Evolutionary conservation across 139 green algal species (phyloP), one percentile per base, ranked within the genome.

Genomic region (Deuterostichococcus epilithicus): DNA sequence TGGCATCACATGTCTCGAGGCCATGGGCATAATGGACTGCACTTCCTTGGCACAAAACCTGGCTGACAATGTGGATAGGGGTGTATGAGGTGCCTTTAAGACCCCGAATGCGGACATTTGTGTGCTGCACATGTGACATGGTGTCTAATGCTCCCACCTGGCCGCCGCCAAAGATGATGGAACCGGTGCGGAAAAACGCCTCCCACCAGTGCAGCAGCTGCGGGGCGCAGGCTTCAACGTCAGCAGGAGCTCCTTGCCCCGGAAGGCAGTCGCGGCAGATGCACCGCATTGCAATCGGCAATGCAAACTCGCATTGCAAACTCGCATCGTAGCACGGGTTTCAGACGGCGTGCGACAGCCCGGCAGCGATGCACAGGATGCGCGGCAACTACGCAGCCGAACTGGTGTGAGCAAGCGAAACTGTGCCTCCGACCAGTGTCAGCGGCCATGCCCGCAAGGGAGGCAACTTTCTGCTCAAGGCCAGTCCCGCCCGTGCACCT

Each of bases 111-210:
- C 42, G 25, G 30, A 65, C 28, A 35, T 67, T 37, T 10, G 18
- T 60, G 69, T 74, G 22, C 73, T 77, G 39, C 38, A 77, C 70
- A 28, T 13, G 15, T 35, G 35, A 73, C 28, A 26, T 13, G 5
- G 37, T 69, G 63, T 20, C 3, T 69, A 23, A 3, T 69, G 36
- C 37, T 38, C 71, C 25, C 37, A 89, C 86, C 87, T 96, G 92
- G 34, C 94, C 94, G 5, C 94, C 94, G 20, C 94, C 94, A 77
- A 97, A 98, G 82, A 97, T 97, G 70, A 98, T 88, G 60, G 88
- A 94, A 4, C 94, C 94, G 0, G 83, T 94, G 33, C 90, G 80
- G 83, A 91, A 98, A 81, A 98, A 98, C 4, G 88, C 82, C 74
- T 92, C 87, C 66, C 92, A 97, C 91, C 90, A 95, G 86, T 93